Base-by-base conservation (phyloP, 108 stramenopile species). In the Cyclotella baltica region DNA sequence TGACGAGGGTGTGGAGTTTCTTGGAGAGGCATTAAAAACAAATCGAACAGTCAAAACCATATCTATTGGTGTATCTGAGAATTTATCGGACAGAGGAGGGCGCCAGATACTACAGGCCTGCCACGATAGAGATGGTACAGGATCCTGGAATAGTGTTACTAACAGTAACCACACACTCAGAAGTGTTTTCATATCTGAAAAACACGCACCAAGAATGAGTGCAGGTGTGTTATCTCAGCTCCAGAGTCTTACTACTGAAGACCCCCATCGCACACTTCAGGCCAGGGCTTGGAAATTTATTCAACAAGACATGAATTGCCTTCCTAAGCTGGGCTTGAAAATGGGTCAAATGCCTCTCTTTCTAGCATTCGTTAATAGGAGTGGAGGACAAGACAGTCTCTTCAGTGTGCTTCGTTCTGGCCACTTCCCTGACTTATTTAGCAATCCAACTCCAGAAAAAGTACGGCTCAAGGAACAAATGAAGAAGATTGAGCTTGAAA, bases 101-200 rank as follows among this genome's bases (percentile, higher is more conserved):
- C 34, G 35, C 18, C 67, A 68, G 9, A 78, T 78, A 37, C 51
- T 70, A 40, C 22, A 34, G 9, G 77, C 36, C 8, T 53, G 52
- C 25, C 69, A 56, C 53, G 69, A 56, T n/a, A 47, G 34, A 9
- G 73, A 73, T 52, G 73, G 62, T 31, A 34, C 67, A n/a, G 67
- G 47, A 29, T 73, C 62, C 25, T 80, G 78, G 78, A 37, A 47
- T 28, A 52, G 57, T 62, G 59, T 65, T 18, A 72, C 48, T 25
- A 23, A 31, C 20, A 73, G 78, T 59, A 80, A 80, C 46, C 70
- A 80, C 46, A 55, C 70, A 47, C 47, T 80, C 22, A 72, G 68
- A 23, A 80, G 72, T 38, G 72, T 80, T n/a, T 73, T 72, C 33
- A 72, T 80, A 34, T 62, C 59, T 34, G 72, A 73, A 23, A 67